Evolutionary conservation across 352 stramenopile species (phyloP).

Genomic region (Globisporangium echinulatum): DNA sequence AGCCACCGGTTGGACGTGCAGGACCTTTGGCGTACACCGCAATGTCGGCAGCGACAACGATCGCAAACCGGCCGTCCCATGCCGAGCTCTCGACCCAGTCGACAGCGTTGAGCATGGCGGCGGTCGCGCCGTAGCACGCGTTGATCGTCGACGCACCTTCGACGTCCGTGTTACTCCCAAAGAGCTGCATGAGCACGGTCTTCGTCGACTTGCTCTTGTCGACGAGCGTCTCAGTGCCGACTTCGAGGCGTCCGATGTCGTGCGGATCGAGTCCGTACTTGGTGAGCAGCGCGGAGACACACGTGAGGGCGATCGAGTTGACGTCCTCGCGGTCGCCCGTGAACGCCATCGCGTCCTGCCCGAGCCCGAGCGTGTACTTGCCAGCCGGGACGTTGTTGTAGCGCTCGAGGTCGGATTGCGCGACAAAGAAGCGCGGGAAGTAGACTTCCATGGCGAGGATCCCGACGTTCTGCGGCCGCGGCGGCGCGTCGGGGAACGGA

Average conservation of each 20-base stretch:
- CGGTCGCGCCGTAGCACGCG: conserved; percentile 97
- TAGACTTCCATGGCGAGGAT: conserved; percentile 97
- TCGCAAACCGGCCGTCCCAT: conserved; percentile 91
- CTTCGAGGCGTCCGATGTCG: conserved; percentile 92
- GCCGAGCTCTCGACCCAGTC: conserved; percentile 93
- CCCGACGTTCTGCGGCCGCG: conserved; percentile 82
- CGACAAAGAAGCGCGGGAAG: conserved; percentile 91
- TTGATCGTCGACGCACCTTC: conserved; percentile 94
- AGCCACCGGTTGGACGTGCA: conserved; percentile 88
- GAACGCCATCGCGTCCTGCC: conserved; percentile 58
- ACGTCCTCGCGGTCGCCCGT: conserved; percentile 67
- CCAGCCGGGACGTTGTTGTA: conserved; percentile 78
- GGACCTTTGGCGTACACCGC: conserved; percentile 92
- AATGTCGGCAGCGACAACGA: conserved; percentile 96
- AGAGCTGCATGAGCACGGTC: conserved; percentile 76
- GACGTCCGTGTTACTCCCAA: conserved; percentile 51
- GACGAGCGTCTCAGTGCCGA: conserved; percentile 96
- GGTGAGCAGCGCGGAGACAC: conserved; percentile 42
- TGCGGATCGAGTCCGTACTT: conserved; percentile 44
- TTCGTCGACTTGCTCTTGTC: conserved; percentile 86
- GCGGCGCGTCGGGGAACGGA: conserved; percentile 6
- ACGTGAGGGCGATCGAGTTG: conserved; percentile 64
- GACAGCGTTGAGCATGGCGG: conserved; percentile 95
- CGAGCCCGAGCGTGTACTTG: conserved; percentile 69
- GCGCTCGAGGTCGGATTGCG: conserved; percentile 92